Conservation (phyloP, 2,329 filamentous ascomycete species). For the Epichloe gansuensis region DNA sequence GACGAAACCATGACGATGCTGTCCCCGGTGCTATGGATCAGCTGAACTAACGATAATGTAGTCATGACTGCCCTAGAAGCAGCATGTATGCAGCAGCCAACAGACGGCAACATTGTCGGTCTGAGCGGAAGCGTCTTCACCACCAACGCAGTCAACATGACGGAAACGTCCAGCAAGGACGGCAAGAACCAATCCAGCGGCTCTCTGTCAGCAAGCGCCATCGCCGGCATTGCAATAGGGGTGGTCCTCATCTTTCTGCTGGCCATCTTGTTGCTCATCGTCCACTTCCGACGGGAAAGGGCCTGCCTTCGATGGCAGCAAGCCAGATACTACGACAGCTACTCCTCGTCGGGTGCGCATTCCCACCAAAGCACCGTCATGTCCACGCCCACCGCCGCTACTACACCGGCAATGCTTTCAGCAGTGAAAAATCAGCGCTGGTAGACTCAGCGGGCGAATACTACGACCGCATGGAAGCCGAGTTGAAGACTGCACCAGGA, state of each 20-base stretch:
- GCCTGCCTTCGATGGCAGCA: conserved; percentile 14
- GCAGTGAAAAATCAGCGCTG: conserved; percentile 13
- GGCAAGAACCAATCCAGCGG: conserved; percentile 16
- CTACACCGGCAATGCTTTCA: conserved; percentile 11
- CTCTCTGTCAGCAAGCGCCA: conserved; percentile 34
- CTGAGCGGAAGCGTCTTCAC: conserved; percentile 33
- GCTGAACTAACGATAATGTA: conserved; percentile 11
- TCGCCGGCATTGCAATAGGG: conserved; percentile 42
- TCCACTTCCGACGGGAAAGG: conserved; percentile 36
- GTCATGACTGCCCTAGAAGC: conserved; percentile 35
- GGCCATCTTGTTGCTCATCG: conserved; percentile 29
- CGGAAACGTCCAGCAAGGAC: conserved; percentile 14
- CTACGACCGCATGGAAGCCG: conserved; percentile 26
- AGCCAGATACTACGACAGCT: conserved; percentile 6
- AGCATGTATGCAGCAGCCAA: conserved; percentile 34
- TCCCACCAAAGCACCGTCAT: conserved; percentile 18
- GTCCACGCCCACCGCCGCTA: conserved; percentile 12
- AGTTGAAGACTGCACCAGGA: conserved; percentile 5
- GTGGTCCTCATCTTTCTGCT: conserved; percentile 30
- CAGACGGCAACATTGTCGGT: conserved; percentile 24
- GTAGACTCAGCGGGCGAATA: conserved; percentile 25
- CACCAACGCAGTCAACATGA: conserved; percentile 26
- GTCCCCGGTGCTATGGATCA: no score
- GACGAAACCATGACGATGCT: conserved; percentile 9
- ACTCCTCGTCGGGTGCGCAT: conserved; percentile 11